phyloP scores from a whole-genome alignment of 371 early-diverging fungal species.

The Syncephalastrum sp. region DNA sequence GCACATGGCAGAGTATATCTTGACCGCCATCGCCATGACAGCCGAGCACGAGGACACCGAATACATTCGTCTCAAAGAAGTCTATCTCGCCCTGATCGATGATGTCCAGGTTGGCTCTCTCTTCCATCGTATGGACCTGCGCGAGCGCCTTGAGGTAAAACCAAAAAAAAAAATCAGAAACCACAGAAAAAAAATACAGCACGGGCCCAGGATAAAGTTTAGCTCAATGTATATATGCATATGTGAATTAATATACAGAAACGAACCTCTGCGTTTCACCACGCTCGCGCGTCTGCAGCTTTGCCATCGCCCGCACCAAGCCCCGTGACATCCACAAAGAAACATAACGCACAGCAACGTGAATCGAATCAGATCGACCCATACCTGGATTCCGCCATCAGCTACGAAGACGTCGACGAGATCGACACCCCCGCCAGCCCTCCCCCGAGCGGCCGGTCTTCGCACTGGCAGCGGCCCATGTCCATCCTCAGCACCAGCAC shows the following conservation, averaged over 20 bases:
- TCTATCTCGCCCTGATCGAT: conserved; percentile 45
- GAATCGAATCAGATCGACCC: conserved; percentile 7
- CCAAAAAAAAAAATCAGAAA: too few relatives aligned
- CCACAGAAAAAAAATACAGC: not conserved
- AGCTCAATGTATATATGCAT: not conserved
- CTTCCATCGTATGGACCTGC: conserved; percentile 47
- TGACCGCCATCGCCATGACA: conserved; percentile 40
- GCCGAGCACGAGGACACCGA: conserved; percentile 54
- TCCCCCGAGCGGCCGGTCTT: not conserved
- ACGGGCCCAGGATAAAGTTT: not conserved
- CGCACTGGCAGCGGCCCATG: conserved; percentile 11
- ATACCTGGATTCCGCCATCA: conserved; percentile 1
- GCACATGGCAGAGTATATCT: conserved; percentile 59
- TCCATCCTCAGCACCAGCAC: conserved; percentile 24
- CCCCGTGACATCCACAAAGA: conserved; percentile 4
- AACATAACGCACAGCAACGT: not conserved
- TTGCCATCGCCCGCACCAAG: conserved; percentile 9
- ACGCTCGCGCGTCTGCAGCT: conserved; percentile 2
- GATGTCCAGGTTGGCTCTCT: conserved; percentile 50
- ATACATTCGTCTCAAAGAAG: conserved; percentile 56
- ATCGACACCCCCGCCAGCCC: not conserved
- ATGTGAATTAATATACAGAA: conserved; percentile 8
- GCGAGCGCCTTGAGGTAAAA: conserved; percentile 35
- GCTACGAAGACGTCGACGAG: conserved; percentile 1
- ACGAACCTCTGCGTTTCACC: conserved; percentile 16